Conservation (phyloP, 208 protist genomes). For the Trypanosoma vivax region DNA sequence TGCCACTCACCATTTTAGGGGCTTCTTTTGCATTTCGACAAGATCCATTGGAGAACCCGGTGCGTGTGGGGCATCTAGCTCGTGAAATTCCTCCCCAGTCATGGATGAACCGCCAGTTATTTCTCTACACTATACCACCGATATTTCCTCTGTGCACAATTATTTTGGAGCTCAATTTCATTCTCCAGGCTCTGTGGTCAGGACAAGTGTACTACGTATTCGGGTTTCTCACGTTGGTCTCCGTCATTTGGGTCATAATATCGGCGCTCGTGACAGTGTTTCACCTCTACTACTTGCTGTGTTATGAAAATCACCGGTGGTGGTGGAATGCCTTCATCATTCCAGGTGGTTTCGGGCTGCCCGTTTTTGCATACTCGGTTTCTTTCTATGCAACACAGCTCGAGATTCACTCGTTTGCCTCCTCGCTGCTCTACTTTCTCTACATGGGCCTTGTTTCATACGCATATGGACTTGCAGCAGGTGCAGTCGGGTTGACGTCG, state of each 20-base stretch:
- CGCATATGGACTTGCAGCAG: conserved; percentile 70
- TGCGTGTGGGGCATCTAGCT: conserved; percentile 92
- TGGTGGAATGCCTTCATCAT: conserved; percentile 97
- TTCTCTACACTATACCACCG: conserved; percentile 50
- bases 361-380: conserved; percentile 91
- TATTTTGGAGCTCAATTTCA: conserved; percentile 98
- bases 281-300: conserved; percentile 97
- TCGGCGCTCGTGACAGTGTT: conserved; percentile 95
- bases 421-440: conserved; percentile 80
- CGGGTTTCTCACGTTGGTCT: conserved; percentile 95
- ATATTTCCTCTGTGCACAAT: conserved; percentile 95
- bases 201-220: conserved; percentile 98
- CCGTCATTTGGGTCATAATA: conserved; percentile 93
- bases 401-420: conserved; percentile 56
- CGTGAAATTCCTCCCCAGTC: conserved; percentile 92
- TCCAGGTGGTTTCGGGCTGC: conserved; percentile 82
- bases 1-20: conserved; percentile 95
- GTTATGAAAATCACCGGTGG: conserved; percentile 96
- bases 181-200: conserved; percentile 92
- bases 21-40: conserved; percentile 93
- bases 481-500: conserved; percentile 72
- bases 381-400: conserved; percentile 87
- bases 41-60: conserved; percentile 69
- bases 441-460: conserved; percentile 82
- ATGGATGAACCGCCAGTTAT: conserved; percentile 49